Base-by-base conservation (phyloP, 75 land plant genomes). In the Cupressus sempervirens region DNA sequence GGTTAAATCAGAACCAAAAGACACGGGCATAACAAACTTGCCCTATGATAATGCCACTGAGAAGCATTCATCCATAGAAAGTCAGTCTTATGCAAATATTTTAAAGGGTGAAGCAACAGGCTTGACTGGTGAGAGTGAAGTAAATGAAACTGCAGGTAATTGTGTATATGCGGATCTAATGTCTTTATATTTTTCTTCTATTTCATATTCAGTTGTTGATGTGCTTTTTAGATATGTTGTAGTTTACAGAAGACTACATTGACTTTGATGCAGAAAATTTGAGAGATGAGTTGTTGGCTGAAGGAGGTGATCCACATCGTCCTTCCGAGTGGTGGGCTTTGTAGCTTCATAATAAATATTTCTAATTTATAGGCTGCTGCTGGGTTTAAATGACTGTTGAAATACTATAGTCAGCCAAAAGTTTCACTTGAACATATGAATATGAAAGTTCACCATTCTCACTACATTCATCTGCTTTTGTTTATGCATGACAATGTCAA, bases 201-300 rank as follows among this genome's bases (percentile, higher is more conserved):
- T 12, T 10, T 36, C 74, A 72, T 32, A 72, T 32, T 1, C 1
- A 32, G 32, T 72, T 72, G 3, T 32, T 72, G 14, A 32, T 32
- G 35, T 72, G 10, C 35, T 11, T 30, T 32, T 72, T 62, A 62
- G 74, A 72, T 72, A 3, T 4, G 32, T 0, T 72, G 32, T 12
- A 12, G 14, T 29, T 30, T 72, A 72, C 35, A 72, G 74, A 72
- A 32, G 35, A 72, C 74, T 9, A 32, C 74, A 72, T 72, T 72
- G 74, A 72, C 74, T 72, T 13, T 34, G 74, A 72, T 72, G 74
- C 36, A 2, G 13, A 7, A 11, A 72, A 72, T 72, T 72, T 72
- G 74, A 72, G n/a, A 62, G 67, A 72, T 10, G 74, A 72, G 32
- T 32, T 32, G 35, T 72, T 72, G 74, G 74, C 74, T 72, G 74